Conservation (phyloP, 768 basidiomycete species). For the Pleurotus platypus region DNA sequence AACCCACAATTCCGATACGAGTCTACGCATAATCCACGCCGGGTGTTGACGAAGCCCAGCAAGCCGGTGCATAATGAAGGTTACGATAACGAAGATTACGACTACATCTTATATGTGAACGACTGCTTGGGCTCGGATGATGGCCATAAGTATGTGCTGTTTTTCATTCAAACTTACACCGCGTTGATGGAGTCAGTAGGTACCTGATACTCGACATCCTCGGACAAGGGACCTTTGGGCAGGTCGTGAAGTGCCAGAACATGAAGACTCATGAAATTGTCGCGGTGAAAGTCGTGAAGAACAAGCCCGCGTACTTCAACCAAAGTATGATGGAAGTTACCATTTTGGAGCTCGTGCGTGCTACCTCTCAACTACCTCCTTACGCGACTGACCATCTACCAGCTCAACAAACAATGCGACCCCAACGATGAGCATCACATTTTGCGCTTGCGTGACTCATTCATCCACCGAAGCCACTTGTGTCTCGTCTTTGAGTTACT, state of each 20-base stretch:
- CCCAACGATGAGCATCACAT: constrained; percentile 96
- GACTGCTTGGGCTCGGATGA: constrained; percentile 95
- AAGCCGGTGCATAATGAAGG: constrained; percentile 96
- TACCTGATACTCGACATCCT: constrained; percentile 98
- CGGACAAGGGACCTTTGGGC: constrained; percentile 98
- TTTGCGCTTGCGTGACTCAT: constrained; percentile 89
- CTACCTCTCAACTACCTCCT: background rate
- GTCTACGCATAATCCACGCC: constrained; percentile 88
- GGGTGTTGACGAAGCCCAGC: constrained; percentile 96
- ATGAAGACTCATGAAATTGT: constrained; percentile 99
- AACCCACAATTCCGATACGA: constrained; percentile 96
- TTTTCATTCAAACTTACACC: constrained; percentile 5
- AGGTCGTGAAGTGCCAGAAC: constrained; percentile 99
- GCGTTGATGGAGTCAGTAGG: constrained; percentile 35
- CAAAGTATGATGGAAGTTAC: constrained; percentile 99
- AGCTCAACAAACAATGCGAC: constrained; percentile 95
- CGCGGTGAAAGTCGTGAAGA: constrained; percentile 99
- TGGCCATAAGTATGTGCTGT: constrained; percentile 78
- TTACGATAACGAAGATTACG: constrained; percentile 98
- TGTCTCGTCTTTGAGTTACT: constrained; percentile 98
- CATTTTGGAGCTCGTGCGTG: constrained; percentile 87
- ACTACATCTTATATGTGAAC: constrained; percentile 99
- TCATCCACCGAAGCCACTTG: constrained; percentile 94
- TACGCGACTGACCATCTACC: constrained; percentile 9
- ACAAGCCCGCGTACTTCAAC: constrained; percentile 99